Conservation (phyloP, 2,329 filamentous ascomycete genomes). For the Aureobasidium sp. region DNA sequence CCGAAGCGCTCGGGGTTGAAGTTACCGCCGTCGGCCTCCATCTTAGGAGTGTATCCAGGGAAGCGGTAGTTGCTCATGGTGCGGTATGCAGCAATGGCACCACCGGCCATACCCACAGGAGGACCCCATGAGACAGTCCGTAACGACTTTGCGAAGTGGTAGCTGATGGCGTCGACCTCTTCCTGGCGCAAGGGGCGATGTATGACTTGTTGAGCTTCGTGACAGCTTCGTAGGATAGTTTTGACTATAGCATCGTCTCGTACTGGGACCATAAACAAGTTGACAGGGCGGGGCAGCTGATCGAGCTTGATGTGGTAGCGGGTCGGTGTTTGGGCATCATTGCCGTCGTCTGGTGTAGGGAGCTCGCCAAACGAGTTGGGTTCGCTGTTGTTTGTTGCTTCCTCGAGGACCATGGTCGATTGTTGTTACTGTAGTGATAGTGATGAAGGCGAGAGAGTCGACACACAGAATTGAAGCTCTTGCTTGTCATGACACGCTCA, state of each 20-base stretch:
- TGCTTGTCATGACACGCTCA: neutral
- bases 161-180: constrained; percentile 35
- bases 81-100: constrained; percentile 25
- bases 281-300: constrained; percentile 29
- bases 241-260: constrained; percentile 22
- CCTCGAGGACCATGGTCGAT: neutral
- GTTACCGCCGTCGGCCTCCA: constrained; percentile 24
- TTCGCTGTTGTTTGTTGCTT: neutral
- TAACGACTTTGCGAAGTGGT: constrained; percentile 30
- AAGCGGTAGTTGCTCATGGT: constrained; percentile 30
- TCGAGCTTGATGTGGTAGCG: constrained; percentile 28
- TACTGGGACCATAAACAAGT: constrained; percentile 26
- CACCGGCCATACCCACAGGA: constrained; percentile 26
- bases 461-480: neutral
- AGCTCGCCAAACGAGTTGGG: constrained; percentile 1
- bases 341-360: neutral
- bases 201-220: constrained; percentile 23
- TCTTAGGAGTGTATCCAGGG: constrained; percentile 34
- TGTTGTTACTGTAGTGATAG: neutral
- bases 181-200: constrained; percentile 30
- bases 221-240: constrained; percentile 24
- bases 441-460: neutral
- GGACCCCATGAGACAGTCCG: constrained; percentile 31
- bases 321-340: neutral
- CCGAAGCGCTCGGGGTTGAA: constrained; percentile 32